Base-by-base conservation (phyloP, 495 filamentous ascomycete species). In the Cudoniella acicularis region DNA sequence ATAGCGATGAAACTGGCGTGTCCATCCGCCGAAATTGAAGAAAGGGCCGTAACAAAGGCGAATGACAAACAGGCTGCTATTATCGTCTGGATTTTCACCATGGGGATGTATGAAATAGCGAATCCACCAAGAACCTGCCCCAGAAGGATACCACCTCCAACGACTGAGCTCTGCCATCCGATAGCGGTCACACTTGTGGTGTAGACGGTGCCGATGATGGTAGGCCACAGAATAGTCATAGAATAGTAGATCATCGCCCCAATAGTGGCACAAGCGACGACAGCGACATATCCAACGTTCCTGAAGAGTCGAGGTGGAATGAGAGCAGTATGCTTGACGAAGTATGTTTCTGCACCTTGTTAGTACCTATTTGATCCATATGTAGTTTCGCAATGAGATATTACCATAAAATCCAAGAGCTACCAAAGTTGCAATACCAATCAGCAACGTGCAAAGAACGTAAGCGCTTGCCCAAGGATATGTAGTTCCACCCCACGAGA, bases 261-360 rank as follows among this genome's bases (percentile, higher is more conserved):
- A 3, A 69, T 54, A 23, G 67, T 69, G 36, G 67, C 59, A 20
- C 72, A 70, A 59, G 67, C 67, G 4, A 75, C 73, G 22, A 72
- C 71, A 48, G 73, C 72, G 48, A 71, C 67, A 59, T 76, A 80
- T 13, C 71, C 67, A 10, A 67, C 63, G 53, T 78, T 76, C 25
- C 68, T 67, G 58, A 82, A 77, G 23, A 82, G 67, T 16, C 70
- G 68, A 49, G 76, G 67, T 8, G 78, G 78, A 42, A 82, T 70
- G 6, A 66, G 57, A 20, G 63, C 60, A 22, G 65, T 65, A 25
- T 64, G 54, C 42, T 69, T 64, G 60, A 71, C 54, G 65, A 72
- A 56, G 68, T 68, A 78, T 16, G 69, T 73, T 23, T 71, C 63
- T 46, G 50, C 10, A 25, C n/a, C 68, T 58, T 24, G 67, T 63